Percentiles rank a stretch among this genome's conserved stretches.
Evolutionary conservation across 371 early-diverging fungal genomes (phyloP).

Genomic region (Mortierella sp.): DNA sequence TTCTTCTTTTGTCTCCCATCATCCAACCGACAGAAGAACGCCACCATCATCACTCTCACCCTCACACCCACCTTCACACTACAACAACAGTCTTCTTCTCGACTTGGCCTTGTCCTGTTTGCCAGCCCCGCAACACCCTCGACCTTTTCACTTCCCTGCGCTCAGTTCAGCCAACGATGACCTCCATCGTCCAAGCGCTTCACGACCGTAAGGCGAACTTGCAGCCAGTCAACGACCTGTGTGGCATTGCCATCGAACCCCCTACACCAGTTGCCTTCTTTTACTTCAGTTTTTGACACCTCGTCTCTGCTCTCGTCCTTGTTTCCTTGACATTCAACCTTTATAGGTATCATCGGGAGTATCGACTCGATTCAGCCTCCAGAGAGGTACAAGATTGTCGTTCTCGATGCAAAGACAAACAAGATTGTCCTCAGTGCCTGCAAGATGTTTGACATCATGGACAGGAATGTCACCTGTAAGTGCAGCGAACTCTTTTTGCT

Average conservation of each 20-base stretch:
- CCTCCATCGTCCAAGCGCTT: conserved; percentile 30
- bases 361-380: conserved; percentile 78
- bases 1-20: not conserved
- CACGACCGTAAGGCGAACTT: conserved; percentile 47
- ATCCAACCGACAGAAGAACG: not conserved
- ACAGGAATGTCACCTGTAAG: conserved; percentile 92
- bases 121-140: not conserved
- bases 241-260: no score
- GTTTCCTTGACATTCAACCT: not conserved
- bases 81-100: not conserved
- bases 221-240: no score
- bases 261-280: not conserved
- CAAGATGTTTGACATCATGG: conserved; percentile 93
- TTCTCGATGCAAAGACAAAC: conserved; percentile 88
- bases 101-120: not conserved
- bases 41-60: not conserved
- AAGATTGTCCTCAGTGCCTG: conserved; percentile 89
- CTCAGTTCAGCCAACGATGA: conserved; percentile 13
- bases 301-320: not conserved
- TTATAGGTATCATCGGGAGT: conserved; percentile 76
- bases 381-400: conserved; percentile 90
- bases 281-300: not conserved
- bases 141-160: not conserved
- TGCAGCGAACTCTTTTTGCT: not conserved
- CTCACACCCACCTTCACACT: not conserved